A percentile compares a stretch with the other conserved stretches of the same genome.
phyloP scores from a whole-genome alignment of 495 filamentous ascomycete genomes.

The Xylaria scruposa region DNA sequence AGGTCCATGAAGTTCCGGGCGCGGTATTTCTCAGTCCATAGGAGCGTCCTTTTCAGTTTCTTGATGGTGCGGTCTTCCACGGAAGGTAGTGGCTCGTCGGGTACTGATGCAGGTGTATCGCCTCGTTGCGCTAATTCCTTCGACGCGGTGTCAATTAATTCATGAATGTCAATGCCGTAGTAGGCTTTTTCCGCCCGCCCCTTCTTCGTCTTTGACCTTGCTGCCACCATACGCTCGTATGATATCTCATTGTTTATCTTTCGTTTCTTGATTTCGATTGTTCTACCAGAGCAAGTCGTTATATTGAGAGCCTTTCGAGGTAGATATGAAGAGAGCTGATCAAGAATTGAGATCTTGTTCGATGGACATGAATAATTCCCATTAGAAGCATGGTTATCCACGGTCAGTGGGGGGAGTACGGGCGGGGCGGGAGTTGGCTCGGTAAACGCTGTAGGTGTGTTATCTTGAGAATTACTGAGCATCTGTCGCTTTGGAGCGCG shows the following conservation, averaged over 20 bases:
- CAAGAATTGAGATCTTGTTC: slow-evolving; percentile 37
- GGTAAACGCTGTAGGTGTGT: slow-evolving; percentile 14
- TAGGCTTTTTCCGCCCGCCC: slow-evolving; percentile 81
- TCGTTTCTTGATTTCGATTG: slow-evolving; percentile 61
- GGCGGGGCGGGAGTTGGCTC: slow-evolving; percentile 31
- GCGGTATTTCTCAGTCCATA: slow-evolving; percentile 93
- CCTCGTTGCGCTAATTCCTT: slow-evolving; percentile 46
- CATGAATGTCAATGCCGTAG: slow-evolving; percentile 90
- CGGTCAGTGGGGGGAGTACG: slow-evolving; percentile 12
- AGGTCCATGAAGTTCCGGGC: slow-evolving; percentile 91
- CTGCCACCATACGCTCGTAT: slow-evolving; percentile 73
- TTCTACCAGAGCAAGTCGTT: slow-evolving; percentile 71
- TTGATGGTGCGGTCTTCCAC: slow-evolving; percentile 41
- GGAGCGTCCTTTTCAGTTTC: slow-evolving; percentile 57
- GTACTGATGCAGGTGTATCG: slow-evolving; percentile 24
- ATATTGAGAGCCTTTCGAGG: slow-evolving; percentile 50
- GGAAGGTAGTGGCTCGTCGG: slow-evolving; percentile 39
- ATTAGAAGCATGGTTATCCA: slow-evolving; percentile 8
- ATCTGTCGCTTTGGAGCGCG: slow-evolving; percentile 40
- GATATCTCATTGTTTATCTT: slow-evolving; percentile 55
- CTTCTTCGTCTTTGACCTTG: slow-evolving; percentile 69
- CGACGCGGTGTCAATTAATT: slow-evolving; percentile 73
- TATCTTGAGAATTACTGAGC: slow-evolving; percentile 32
- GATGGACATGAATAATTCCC: slow-evolving; percentile 24
- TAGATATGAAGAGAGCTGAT: slow-evolving; percentile 45